Evolutionary conservation across 2,329 filamentous ascomycete species (phyloP), one percentile per base, ranked within the genome.

Genomic region (Domatiomyces catenatus): DNA sequence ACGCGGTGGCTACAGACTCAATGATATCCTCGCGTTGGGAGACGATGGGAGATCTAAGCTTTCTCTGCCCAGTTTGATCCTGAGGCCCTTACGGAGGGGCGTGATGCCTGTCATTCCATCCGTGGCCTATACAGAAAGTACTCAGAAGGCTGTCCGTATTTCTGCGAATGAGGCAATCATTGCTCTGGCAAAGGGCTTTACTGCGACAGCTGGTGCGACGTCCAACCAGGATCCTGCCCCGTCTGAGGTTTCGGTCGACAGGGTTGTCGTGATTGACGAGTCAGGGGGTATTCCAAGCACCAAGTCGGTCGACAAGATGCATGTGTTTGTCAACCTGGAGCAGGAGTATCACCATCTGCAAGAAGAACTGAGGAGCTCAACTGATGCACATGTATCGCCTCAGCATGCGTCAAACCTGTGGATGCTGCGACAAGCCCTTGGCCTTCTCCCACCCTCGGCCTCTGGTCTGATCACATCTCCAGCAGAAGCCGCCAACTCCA

Each of bases 381-480:
- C 54, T 20, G 54, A 67, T 59, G 52, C 55, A 8, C 58, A 60
- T 22, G 52, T 58, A 10, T 54, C 55, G 42, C 49, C 49, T 28
- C 53, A 54, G 39, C 57, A 60, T 51, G 56, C 54, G 2, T 50
- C 52, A 8, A 59, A 60, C 24, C 75, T 96, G 8, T 73, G 80
- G 47, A 70, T 94, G 3, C 77, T 85, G 19, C 81, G 80, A 52
- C 71, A 79, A 52, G 76, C 83, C 1, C 72, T 98, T 5, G 76
- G 81, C 0, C 71, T 94, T 48, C 72, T 98, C 10, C 92, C 92
- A 0, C 76, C 85, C 0, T 82, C 85, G 1, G 88, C 90, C 0
- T 96, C 92, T 0, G 89, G 82, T 0, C 74, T 98, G 5, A 84
- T 98, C 56, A 92, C 90, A 1, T 94, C 87, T 0, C 89, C 92